Evolutionary conservation across 192 early-diverging fungal genomes (phyloP), one percentile per base, ranked within the genome.

Genomic region (Backusella parvicylindrica): DNA sequence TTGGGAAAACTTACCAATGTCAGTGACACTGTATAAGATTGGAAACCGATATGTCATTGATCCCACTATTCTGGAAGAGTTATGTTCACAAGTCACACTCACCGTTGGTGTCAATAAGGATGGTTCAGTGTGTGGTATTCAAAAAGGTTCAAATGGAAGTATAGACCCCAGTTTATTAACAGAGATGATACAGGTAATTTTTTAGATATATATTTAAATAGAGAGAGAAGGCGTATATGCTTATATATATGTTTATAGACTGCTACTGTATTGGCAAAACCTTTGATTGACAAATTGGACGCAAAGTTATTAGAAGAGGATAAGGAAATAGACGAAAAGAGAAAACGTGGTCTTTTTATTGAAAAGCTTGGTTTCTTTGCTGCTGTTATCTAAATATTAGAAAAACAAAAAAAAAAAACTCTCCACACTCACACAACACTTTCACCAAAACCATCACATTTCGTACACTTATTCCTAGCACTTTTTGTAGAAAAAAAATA

Each of bases 11-110:
- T 82, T 97, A 74, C 98, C 98, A 21, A 79, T 96, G 32, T 75
- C 88, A 11, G 91, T 98, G 31, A 96, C 98, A 16, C 84, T 97
- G 35, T 95, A 88, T 81, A 94, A 92, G 93, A 95, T 97, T 64
- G 96, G 95, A 13, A 82, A 88, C 33, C 83, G 91, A 53, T 92
- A 93, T 81, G 88, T 97, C 30, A 84, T 97, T 6, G 98, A 99
- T 79, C 92, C 97, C 6, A 90, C 93, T 11, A 90, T 92, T 23
- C 82, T 94, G 72, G 98, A 99, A 83, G 98, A 99, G 73, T 86
- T 91, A 8, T 95, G 95, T 40, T 86, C 96, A 15, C 89, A 92
- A 65, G 93, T 94, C 6, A 89, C 87, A 72, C 74, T 99, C 6
- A 86, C 89, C 4, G 92, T 98, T 9, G 88, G 90, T 6, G 93